Conservation (phyloP, 2,329 filamentous ascomycete genomes). For the Trichoderma asperellum region DNA sequence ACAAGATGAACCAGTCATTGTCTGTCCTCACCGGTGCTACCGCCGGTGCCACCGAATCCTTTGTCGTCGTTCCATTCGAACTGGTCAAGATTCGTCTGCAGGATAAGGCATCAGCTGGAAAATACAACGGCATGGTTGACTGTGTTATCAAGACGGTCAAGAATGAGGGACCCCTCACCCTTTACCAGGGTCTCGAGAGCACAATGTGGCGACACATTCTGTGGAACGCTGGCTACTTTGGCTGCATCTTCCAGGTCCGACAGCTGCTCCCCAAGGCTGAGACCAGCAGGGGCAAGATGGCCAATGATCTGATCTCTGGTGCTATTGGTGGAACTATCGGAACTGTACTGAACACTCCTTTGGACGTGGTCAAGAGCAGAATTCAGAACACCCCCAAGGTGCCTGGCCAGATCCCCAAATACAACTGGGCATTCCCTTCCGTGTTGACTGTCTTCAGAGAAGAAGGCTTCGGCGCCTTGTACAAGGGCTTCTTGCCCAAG, state of each 20-base stretch:
- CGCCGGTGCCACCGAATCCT: slow-evolving; percentile 91
- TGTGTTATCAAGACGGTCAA: slow-evolving; percentile 80
- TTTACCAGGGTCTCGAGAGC: slow-evolving; percentile 96
- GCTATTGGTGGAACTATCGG: slow-evolving; percentile 84
- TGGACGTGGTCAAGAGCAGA: slow-evolving; percentile 97
- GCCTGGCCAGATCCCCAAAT: slow-evolving; percentile 82
- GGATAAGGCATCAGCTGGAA: slow-evolving; percentile 89
- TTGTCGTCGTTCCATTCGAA: slow-evolving; percentile 98
- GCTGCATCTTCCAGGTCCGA: slow-evolving; percentile 97
- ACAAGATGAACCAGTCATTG: slow-evolving; percentile 88
- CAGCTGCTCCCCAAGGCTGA: slow-evolving; percentile 79
- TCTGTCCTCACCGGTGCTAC: slow-evolving; percentile 93
- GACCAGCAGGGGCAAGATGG: slow-evolving; percentile 78
- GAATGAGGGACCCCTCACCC: slow-evolving; percentile 79
- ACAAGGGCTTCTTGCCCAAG: slow-evolving; percentile 98
- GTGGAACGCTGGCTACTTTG: slow-evolving; percentile 97
- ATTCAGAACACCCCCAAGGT: slow-evolving; percentile 93
- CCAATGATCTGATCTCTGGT: slow-evolving; percentile 87
- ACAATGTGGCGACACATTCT: slow-evolving; percentile 90
- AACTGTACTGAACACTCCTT: slow-evolving; percentile 90
- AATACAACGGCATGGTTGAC: slow-evolving; percentile 82
- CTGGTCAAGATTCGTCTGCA: slow-evolving; percentile 98
- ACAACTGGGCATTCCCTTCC: slow-evolving; percentile 97
- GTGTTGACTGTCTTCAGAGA: slow-evolving; percentile 86
- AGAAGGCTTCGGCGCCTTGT: slow-evolving; percentile 88